Percentiles rank a stretch among this genome's conserved stretches.
Conservation (phyloP, 192 early-diverging fungal genomes). For the Coemansia sp. region DNA sequence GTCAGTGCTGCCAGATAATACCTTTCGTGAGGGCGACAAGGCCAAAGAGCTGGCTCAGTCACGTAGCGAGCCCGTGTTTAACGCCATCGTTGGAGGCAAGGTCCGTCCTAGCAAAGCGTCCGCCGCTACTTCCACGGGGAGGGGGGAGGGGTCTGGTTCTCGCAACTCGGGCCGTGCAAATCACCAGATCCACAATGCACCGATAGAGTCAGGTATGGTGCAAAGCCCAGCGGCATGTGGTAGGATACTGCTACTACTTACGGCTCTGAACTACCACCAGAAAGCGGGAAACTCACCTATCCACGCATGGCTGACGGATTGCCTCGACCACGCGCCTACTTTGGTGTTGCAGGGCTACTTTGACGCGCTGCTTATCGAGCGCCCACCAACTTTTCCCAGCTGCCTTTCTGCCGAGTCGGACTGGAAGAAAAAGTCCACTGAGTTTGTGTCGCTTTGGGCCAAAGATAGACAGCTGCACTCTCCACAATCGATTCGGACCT, state of each 20-base stretch:
- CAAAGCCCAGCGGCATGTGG: conserved; percentile 24
- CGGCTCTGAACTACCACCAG: conserved; percentile 36
- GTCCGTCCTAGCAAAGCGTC: conserved; percentile 10
- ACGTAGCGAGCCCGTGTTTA: conserved; percentile 29
- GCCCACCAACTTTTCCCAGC: conserved; percentile 20
- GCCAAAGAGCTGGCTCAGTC: conserved; percentile 15
- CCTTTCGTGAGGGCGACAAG: not conserved
- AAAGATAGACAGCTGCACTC: conserved; percentile 12
- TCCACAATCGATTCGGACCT: conserved; percentile 8
- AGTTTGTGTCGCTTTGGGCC: conserved; percentile 21
- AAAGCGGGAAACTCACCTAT: conserved; percentile 43
- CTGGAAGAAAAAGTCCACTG: conserved; percentile 25
- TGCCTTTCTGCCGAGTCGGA: conserved; percentile 38
- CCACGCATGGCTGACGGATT: conserved; percentile 47
- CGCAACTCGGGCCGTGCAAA: not conserved
- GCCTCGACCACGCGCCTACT: conserved; percentile 25
- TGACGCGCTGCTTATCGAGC: conserved; percentile 2
- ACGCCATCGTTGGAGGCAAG: conserved; percentile 42
- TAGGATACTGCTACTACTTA: conserved; percentile 34
- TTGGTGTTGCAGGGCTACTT: conserved; percentile 23
- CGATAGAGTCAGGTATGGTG: conserved; percentile 6
- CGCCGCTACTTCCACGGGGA: conserved; percentile 15
- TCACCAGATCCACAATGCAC: not conserved
- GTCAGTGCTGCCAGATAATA: not conserved
- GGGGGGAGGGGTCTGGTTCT: not conserved